phyloP scores from a whole-genome alignment of 2,329 filamentous ascomycete species.

The Ciborinia camelliae region DNA sequence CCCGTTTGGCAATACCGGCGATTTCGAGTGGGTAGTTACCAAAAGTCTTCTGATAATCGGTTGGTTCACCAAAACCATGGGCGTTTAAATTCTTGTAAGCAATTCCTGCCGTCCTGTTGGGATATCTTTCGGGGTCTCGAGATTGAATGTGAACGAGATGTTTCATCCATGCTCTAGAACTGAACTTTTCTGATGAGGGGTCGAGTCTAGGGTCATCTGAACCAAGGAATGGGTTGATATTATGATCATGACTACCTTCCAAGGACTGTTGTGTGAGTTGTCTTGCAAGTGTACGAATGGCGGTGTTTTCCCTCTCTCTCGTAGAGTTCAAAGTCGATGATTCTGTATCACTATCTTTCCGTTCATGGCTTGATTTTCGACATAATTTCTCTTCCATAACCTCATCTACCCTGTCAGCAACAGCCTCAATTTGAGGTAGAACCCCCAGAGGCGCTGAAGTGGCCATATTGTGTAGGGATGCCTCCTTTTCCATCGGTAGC shows the following conservation, averaged over 20 bases:
- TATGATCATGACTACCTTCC: not conserved
- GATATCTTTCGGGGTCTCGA: slow-evolving; percentile 47
- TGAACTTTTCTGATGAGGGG: slow-evolving; percentile 52
- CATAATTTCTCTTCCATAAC: slow-evolving; percentile 1
- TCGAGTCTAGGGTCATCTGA: slow-evolving; percentile 51
- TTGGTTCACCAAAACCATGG: slow-evolving; percentile 22
- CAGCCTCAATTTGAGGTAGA: slow-evolving; percentile 18
- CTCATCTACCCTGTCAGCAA: slow-evolving; percentile 17
- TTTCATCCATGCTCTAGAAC: slow-evolving; percentile 57
- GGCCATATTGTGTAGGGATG: slow-evolving; percentile 19
- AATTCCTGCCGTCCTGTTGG: slow-evolving; percentile 21
- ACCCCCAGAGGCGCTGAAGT: slow-evolving; percentile 21
- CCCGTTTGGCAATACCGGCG: slow-evolving; percentile 44
- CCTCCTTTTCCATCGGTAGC: not conserved
- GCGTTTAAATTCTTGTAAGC: slow-evolving; percentile 22
- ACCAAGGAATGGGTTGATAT: slow-evolving; percentile 50
- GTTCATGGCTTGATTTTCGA: not conserved
- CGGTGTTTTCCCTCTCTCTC: slow-evolving; percentile 3
- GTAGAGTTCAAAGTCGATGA: slow-evolving; percentile 12
- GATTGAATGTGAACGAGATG: slow-evolving; percentile 48
- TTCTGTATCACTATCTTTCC: slow-evolving; percentile 8
- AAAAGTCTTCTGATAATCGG: slow-evolving; percentile 55
- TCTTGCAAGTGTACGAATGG: slow-evolving; percentile 15
- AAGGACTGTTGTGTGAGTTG: slow-evolving; percentile 10
- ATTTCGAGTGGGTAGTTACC: slow-evolving; percentile 57